Conservation (phyloP, 768 basidiomycete genomes). For the Hygrocybe coccinea region DNA sequence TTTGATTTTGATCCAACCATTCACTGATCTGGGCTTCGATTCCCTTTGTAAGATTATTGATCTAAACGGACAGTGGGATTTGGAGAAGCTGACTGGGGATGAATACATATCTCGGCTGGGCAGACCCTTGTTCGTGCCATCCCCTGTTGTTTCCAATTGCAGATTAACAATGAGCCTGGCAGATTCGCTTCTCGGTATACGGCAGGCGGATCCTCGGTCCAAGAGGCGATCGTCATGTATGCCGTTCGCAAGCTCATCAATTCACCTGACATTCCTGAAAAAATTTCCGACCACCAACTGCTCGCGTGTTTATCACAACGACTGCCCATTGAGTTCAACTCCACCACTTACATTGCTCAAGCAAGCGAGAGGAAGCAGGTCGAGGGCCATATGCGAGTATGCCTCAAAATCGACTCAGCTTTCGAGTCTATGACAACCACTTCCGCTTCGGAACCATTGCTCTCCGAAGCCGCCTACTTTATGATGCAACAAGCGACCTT, state of each 20-base stretch:
- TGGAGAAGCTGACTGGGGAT: constrained; percentile 17
- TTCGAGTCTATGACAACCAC: constrained; percentile 14
- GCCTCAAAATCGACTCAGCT: constrained; percentile 4
- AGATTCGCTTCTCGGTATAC: not conserved
- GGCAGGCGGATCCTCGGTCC: not conserved
- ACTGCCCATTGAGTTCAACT: constrained; percentile 9
- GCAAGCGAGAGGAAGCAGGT: constrained; percentile 8
- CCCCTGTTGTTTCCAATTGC: not conserved
- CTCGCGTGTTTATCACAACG: constrained; percentile 7
- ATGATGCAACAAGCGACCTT: constrained; percentile 12
- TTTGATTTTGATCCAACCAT: constrained; percentile 9
- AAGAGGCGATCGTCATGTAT: not conserved
- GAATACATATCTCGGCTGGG: constrained; percentile 17
- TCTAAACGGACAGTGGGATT: constrained; percentile 7
- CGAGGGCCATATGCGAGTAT: constrained; percentile 10
- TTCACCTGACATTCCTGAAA: too few species aligned
- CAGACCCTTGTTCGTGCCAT: constrained; percentile 22
- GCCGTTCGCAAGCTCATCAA: constrained; percentile 5
- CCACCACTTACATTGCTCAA: constrained; percentile 2
- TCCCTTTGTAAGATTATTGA: not conserved
- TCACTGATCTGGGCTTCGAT: constrained; percentile 24
- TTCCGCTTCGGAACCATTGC: constrained; percentile 26
- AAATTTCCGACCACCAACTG: not conserved
- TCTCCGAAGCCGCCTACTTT: constrained; percentile 25
- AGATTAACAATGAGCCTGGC: not conserved